phyloP scores from a whole-genome alignment of 495 filamentous ascomycete genomes.

The Chaetomium cochliodes region DNA sequence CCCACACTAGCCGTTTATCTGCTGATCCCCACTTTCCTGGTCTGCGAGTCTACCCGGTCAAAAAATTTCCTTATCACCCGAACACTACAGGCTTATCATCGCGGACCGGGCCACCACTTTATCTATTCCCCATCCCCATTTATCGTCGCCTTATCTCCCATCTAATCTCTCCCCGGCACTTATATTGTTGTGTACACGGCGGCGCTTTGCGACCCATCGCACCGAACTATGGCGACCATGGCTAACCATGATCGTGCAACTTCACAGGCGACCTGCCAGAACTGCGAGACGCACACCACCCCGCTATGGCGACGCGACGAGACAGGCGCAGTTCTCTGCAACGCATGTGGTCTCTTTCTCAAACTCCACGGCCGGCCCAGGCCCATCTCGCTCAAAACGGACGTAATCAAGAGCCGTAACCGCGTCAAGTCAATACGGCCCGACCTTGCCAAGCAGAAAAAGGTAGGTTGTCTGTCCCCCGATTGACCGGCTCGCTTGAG shows the following conservation, averaged over 20 bases:
- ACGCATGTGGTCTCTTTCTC: conserved; percentile 94
- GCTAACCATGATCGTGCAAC: conserved; percentile 58
- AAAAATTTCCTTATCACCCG: conserved; percentile 41
- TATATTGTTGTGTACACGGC: conserved; percentile 3
- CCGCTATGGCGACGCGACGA: conserved; percentile 98
- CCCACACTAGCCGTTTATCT: conserved; percentile 17
- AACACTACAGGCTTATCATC: conserved; percentile 28
- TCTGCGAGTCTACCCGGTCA: conserved; percentile 23
- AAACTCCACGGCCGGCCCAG: conserved; percentile 93
- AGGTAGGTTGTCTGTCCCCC: conserved; percentile 52
- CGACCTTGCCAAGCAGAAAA: conserved; percentile 81
- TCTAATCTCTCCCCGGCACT: conserved; percentile 33
- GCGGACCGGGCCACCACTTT: conserved; percentile 21
- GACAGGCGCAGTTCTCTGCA: conserved; percentile 94
- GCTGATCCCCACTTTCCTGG: conserved; percentile 19
- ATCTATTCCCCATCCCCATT: conserved; percentile 30
- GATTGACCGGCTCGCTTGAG: conserved; percentile 5
- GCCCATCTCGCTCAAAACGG: conserved; percentile 95
- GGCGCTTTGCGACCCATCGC: conserved; percentile 4
- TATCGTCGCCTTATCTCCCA: conserved; percentile 34
- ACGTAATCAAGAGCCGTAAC: conserved; percentile 99
- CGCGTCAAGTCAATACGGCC: conserved; percentile 82
- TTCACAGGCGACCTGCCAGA: conserved; percentile 93
- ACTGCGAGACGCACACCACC: conserved; percentile 93
- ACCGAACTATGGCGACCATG: conserved; percentile 39